Base-by-base conservation (phyloP, 371 early-diverging fungal species). In the Blakeslea trispora region DNA sequence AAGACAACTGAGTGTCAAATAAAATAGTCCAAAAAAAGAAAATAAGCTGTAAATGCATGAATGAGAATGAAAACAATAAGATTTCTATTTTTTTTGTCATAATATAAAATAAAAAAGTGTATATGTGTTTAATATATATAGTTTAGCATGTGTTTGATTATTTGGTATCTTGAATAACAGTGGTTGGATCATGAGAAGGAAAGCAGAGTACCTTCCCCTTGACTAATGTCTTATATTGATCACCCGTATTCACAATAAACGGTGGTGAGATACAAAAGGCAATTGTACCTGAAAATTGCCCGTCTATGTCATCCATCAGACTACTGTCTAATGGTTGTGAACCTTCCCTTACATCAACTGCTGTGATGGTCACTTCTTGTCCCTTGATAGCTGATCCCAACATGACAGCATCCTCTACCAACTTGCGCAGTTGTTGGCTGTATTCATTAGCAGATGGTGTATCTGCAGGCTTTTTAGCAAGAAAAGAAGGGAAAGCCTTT, bases 221-320 rank as follows among this genome's bases (percentile, higher is more conserved):
- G n/a, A 75, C 63, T 6, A 78, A 52, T 23, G 71, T 54, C 22
- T 68, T 52, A 44, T 61, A 48, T 21, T 51, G 39, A 54, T 65
- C 54, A 1, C 57, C 18, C 15, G 63, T 37, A 44, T 68, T 67
- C 3, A 71, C 63, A 8, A 78, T 64, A 68, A 78, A 78, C 5
- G 79, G 75, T 0, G 79, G 79, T 15, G 70, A 78, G 23, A 78
- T 64, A 55, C 75, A 78, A 43, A 78, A 75, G 2, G 73, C 66
- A 42, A 78, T 66, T 1, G 53, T 58, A 4, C 79, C 79, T 11
- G 50, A 45, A 1, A 50, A 55, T n/a, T 61, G 64, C 8, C 72
- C 72, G 55, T 75, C 69, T 59, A 69, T 63, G 47, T 72, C 79
- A 1, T 66, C 66, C 79, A 78, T 78, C 9, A 72, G 53, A 1